phyloP scores from a whole-genome alignment of 2,329 filamentous ascomycete species.

The Tolypocladium sp. region DNA sequence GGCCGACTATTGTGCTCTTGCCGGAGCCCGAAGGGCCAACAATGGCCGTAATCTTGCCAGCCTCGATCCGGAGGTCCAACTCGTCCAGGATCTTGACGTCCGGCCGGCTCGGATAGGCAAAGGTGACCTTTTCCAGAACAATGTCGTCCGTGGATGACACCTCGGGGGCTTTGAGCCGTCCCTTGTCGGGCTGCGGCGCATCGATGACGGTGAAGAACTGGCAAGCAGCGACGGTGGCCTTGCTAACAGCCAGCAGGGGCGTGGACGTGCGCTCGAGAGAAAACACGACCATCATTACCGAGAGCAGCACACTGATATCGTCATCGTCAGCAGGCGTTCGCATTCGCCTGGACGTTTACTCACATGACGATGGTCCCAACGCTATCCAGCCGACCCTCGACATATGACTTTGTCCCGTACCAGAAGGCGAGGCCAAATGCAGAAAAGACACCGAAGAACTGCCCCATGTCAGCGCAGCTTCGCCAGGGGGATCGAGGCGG shows the following conservation, averaged over 20 bases:
- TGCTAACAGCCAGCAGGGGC: conserved; percentile 48
- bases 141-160: conserved; percentile 29
- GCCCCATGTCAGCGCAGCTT: conserved; percentile 4
- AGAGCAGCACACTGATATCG: conserved; percentile 36
- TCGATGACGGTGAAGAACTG: conserved; percentile 49
- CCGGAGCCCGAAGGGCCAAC: conserved; percentile 66
- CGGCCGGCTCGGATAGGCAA: conserved; percentile 61
- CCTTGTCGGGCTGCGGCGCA: conserved; percentile 28
- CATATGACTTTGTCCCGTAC: conserved; percentile 46
- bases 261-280: conserved; percentile 48
- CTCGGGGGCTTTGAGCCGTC: conserved; percentile 25
- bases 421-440: conserved; percentile 52
- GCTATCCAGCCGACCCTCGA: conserved; percentile 34
- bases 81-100: conserved; percentile 54
- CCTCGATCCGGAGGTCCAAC: conserved; percentile 47
- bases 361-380: conserved; percentile 48
- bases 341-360: conserved; percentile 11
- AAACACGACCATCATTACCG: conserved; percentile 48
- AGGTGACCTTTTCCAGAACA: conserved; percentile 53
- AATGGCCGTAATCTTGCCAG: conserved; percentile 62
- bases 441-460: conserved; percentile 44
- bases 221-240: conserved; percentile 47
- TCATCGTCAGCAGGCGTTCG: background rate
- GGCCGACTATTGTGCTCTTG: conserved; percentile 64
- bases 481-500: background rate